A percentile compares a stretch with the other conserved stretches of the same genome.
phyloP scores from a whole-genome alignment of 73 alveolate genomes.

The Paramecium caudatum region DNA sequence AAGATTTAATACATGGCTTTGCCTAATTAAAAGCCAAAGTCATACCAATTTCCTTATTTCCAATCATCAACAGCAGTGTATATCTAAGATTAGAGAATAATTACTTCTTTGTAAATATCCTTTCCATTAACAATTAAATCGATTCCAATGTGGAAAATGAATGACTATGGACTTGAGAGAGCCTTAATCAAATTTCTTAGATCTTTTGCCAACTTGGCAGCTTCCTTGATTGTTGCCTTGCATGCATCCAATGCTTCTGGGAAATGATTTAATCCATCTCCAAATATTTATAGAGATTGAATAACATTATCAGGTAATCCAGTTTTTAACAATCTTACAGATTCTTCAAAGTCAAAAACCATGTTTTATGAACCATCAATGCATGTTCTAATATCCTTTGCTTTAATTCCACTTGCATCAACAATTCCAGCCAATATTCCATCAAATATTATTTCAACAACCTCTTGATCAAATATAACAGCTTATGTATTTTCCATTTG shows the following conservation, averaged over 20 bases:
- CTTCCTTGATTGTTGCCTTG: not conserved
- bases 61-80: slow-evolving; percentile 59
- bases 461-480: not conserved
- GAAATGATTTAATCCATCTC: not conserved
- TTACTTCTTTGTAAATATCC: slow-evolving; percentile 52
- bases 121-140: slow-evolving; percentile 64
- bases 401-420: slow-evolving; percentile 55
- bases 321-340: slow-evolving; percentile 39
- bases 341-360: slow-evolving; percentile 33
- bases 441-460: slow-evolving; percentile 3
- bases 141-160: slow-evolving; percentile 40
- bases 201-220: not conserved
- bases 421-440: slow-evolving; percentile 52
- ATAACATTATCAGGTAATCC: not conserved
- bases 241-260: slow-evolving; percentile 25
- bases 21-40: slow-evolving; percentile 59
- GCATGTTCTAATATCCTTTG: slow-evolving; percentile 1
- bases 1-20: slow-evolving; percentile 61
- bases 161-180: slow-evolving; percentile 24
- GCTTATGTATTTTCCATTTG: slow-evolving; percentile 15
- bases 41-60: slow-evolving; percentile 57
- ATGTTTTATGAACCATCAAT: not conserved
- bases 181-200: not conserved
- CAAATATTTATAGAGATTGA: not conserved
- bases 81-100: not conserved